These are phyloP conservation scores for Metarhizium album DNA, from an alignment of 2,329 filamentous ascomycete species.

Conservation along the genomic window DNA sequence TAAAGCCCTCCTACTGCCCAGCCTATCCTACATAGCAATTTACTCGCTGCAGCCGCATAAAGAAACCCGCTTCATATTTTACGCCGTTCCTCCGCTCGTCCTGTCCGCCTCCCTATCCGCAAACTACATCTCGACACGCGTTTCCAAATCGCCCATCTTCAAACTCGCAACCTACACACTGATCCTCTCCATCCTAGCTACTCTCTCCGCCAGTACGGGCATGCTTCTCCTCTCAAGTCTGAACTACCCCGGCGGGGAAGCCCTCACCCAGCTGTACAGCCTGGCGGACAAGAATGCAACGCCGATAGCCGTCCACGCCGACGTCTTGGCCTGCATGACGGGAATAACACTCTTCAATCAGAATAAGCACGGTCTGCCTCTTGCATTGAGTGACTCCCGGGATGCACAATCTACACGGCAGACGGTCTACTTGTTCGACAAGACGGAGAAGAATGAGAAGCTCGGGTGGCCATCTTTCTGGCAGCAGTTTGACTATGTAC, in stretches of 20 bases:
- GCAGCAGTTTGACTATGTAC: constrained; percentile 51
- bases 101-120: constrained; percentile 66
- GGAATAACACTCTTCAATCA: constrained; percentile 57
- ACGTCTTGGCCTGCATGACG: constrained; percentile 60
- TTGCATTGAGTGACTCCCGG: constrained; percentile 16
- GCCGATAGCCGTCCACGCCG: constrained; percentile 43
- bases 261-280: constrained; percentile 46
- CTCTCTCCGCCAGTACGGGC: constrained; percentile 48
- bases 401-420: constrained; percentile 7
- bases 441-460: constrained; percentile 42
- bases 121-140: constrained; percentile 55
- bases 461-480: constrained; percentile 45
- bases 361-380: constrained; percentile 26
- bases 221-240: constrained; percentile 73
- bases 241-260: constrained; percentile 89
- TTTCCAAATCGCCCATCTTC: constrained; percentile 50
- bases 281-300: constrained; percentile 14
- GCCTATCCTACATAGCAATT: constrained; percentile 59
- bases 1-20: constrained; percentile 49
- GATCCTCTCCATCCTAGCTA: constrained; percentile 46
- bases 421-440: constrained; percentile 40
- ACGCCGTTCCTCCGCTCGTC: constrained; percentile 71
- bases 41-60: constrained; percentile 93
- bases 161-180: constrained; percentile 43
- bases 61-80: constrained; percentile 91